Base-by-base conservation (phyloP, 768 basidiomycete species). In the Suillus subluteus region DNA sequence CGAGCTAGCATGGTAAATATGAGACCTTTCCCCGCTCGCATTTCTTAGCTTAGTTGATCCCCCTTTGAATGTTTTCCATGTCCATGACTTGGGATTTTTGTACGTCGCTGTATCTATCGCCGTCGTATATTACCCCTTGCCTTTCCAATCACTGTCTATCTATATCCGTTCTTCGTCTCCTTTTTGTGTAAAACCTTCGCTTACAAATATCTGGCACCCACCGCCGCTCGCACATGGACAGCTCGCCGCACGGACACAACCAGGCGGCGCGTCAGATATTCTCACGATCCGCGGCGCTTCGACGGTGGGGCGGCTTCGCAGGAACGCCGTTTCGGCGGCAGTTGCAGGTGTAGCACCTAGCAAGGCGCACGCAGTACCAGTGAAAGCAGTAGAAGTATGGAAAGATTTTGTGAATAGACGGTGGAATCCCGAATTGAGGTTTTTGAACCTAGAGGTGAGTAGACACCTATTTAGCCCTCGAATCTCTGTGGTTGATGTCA, bases 391-490 rank as follows among this genome's bases (percentile, higher is more conserved):
- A 35, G 89, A 92, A 65, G 76, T 86, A n/a, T 94, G 92, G 91
- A 84, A 84, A 72, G 86, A 91, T 71, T 84, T 95, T 71, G 89
- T 96, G 46, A 78, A 87, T 68, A 87, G 82, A 67, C 84, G 94
- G 62, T 96, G 87, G 83, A 88, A 92, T 76, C 74, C 87, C 2
- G 87, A 91, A 59, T 74, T 80, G 4, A 86, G 84, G 70, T 93
- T 89, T 74, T 82, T 96, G 48, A 92, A 96, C 74, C 87, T 96
- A 63, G 91, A 94, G 82, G 94, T 94, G 75, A 78, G 91, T 80
- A 32, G 18, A 16, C 21, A n/a, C 35, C 12, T 48, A 30, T 43
- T 11, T 43, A 1, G 35, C n/a, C 62, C 40, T 13, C 3, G 30
- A 38, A 35, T 13, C 26, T 13, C 30, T 62, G 37, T 58, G 59